Evolutionary conservation across 2,329 filamentous ascomycete genomes (phyloP).

Genomic region (Cytospora leucostoma): DNA sequence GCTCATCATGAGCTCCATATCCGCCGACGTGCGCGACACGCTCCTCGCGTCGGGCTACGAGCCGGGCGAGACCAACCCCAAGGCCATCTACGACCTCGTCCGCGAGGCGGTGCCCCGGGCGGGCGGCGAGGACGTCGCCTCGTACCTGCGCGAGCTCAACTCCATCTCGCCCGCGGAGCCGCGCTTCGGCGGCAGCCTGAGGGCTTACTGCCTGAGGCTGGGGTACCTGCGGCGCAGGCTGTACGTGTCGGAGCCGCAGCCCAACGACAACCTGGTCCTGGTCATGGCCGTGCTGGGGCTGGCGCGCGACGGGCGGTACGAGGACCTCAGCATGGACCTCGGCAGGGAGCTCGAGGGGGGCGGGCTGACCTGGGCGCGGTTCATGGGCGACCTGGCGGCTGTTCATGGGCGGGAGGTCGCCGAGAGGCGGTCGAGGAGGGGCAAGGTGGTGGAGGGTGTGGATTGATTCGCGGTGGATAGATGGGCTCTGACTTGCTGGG

Average conservation of each 20-base stretch:
- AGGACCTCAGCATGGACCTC: slow-evolving; percentile 23
- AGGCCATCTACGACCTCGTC: slow-evolving; percentile 23
- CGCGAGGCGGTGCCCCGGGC: slow-evolving; percentile 22
- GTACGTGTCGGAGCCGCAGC: slow-evolving; percentile 26
- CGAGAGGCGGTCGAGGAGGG: slow-evolving; percentile 18
- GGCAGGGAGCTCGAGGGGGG: slow-evolving; percentile 26
- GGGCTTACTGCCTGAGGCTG: slow-evolving; percentile 21
- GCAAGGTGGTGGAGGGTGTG: not conserved
- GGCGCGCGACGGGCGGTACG: slow-evolving; percentile 20
- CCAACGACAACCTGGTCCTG: slow-evolving; percentile 27
- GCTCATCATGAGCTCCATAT: slow-evolving; percentile 26
- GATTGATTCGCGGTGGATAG: not conserved
- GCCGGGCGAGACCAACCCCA: slow-evolving; percentile 20
- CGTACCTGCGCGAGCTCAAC: slow-evolving; percentile 25
- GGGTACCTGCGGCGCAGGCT: slow-evolving; percentile 24
- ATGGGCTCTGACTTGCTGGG: not conserved
- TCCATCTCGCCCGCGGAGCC: slow-evolving; percentile 19
- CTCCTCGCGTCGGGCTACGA: slow-evolving; percentile 26
- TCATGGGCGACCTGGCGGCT: slow-evolving; percentile 25
- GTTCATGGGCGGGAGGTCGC: slow-evolving; percentile 23
- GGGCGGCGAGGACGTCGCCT: slow-evolving; percentile 20
- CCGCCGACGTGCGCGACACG: slow-evolving; percentile 26
- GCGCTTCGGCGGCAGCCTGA: slow-evolving; percentile 24
- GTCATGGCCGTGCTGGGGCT: slow-evolving; percentile 26
- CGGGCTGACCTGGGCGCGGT: slow-evolving; percentile 21